Conservation (phyloP, 2,329 filamentous ascomycete genomes). For the Microcera coccophila region DNA sequence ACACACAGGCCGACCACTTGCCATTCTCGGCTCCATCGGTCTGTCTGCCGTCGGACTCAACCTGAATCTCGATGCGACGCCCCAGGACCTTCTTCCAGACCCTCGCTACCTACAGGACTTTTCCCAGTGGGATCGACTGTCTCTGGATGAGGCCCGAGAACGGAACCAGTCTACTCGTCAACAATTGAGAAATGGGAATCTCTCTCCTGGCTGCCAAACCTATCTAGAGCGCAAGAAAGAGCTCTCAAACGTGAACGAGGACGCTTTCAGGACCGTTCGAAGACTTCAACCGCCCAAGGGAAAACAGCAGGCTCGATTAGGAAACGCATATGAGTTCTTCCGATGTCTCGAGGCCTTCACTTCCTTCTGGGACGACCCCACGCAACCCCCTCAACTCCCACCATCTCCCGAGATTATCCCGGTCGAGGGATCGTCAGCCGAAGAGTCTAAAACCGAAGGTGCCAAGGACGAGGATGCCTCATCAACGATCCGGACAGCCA, state of each 20-base stretch:
- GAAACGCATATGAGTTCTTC: conserved; percentile 64
- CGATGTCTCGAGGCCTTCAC: conserved; percentile 58
- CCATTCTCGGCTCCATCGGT: conserved; percentile 39
- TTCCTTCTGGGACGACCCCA: conserved; percentile 60
- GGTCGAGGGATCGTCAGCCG: conserved; percentile 16
- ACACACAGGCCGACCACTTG: conserved; percentile 47
- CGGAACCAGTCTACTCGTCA: conserved; percentile 46
- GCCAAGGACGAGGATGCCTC: conserved; percentile 10
- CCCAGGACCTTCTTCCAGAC: conserved; percentile 52
- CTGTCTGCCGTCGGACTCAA: conserved; percentile 57
- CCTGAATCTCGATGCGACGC: conserved; percentile 47
- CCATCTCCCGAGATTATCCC: conserved; percentile 32
- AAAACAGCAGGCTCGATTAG: conserved; percentile 51
- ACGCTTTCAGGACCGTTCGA: conserved; percentile 59
- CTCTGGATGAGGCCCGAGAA: conserved; percentile 46
- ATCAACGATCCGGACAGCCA: conserved; percentile 38
- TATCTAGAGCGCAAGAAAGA: conserved; percentile 58
- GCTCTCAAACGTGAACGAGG: conserved; percentile 52
- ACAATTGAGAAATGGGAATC: conserved; percentile 49
- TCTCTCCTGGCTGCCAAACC: conserved; percentile 54
- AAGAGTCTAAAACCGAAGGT: conserved; percentile 7
- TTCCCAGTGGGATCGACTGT: conserved; percentile 47
- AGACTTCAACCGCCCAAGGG: conserved; percentile 54
- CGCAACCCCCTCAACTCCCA: conserved; percentile 32
- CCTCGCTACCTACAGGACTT: conserved; percentile 51